Evolutionary conservation across 164 flowering plant species (phyloP), one percentile per base, ranked within the genome.

Genomic region (Vitis amurensis): DNA sequence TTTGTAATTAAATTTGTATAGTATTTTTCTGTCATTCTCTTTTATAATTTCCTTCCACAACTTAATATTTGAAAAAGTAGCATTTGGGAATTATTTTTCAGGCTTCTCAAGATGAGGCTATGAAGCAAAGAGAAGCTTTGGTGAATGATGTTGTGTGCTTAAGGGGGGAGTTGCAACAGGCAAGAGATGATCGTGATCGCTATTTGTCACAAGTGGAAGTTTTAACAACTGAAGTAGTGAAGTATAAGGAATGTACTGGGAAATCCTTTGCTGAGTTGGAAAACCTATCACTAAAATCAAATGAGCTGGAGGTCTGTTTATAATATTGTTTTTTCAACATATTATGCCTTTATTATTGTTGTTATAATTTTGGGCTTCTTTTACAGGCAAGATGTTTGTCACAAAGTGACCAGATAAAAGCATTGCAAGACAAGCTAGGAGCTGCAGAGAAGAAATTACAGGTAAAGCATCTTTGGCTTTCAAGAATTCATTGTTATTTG

Each of bases 331-430:
- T 23, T 4, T 47, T 3, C 51, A 17, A 16, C 27, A 66, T 52
- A 19, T 9, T 13, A 63, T 63, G 13, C 29, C 17, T 66, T 57
- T 13, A 27, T 48, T 64, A 1, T 29, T 68, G 2, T 47, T 55
- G 7, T 27, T 55, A 30, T 55, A 23, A 19, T 19, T 10, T 52
- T 62, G 59, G 10, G 5, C 14, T 57, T 72, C 56, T 61, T 76
- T 58, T 66, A 1, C 88, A 95, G 99, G 92, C 70, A 14, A 85
- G 70, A 47, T 92, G 92, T 72, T 66, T 78, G 11, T 77, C 87
- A 19, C 97, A 93, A 71, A 78, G 71, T 66, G 78, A 84, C 10
- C 81, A 88, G 64, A 76, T 95, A 60, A 76, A 52, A 63, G 68
- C 63, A 48, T 71, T 93, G 76, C 88, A 86, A 63, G 80, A 86